Evolutionary conservation across 768 basidiomycete species (phyloP).

Genomic region (Naganishia antarctica): DNA sequence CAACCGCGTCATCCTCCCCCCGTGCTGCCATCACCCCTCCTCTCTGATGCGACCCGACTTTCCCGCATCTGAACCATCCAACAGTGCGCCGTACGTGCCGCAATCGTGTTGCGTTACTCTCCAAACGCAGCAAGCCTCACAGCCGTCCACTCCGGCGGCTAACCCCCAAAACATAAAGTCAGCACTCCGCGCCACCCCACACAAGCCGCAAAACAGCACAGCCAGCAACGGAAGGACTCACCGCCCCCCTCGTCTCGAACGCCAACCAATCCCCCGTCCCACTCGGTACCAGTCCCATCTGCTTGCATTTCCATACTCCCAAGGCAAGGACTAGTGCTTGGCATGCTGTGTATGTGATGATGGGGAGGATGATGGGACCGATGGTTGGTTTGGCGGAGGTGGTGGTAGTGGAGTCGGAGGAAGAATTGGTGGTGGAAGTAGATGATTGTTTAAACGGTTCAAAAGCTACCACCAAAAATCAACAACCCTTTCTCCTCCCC

Average conservation of each 20-base stretch:
- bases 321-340: slow-evolving; percentile 58
- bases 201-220: neutral
- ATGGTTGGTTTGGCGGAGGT: slow-evolving; percentile 27
- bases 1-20: too few relatives aligned
- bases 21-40: too few relatives aligned
- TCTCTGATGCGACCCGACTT: too few relatives aligned
- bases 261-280: slow-evolving; percentile 93
- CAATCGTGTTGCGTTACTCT: too few relatives aligned
- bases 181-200: neutral
- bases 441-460: slow-evolving; percentile 22
- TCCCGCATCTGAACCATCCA: too few relatives aligned
- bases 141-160: too few relatives aligned
- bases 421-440: neutral
- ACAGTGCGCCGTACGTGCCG: too few relatives aligned
- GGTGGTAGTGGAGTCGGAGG: slow-evolving; percentile 9
- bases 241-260: slow-evolving; percentile 73
- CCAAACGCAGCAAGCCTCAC: too few relatives aligned
- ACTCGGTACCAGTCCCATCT: slow-evolving; percentile 84
- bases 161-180: too few relatives aligned
- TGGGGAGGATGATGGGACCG: slow-evolving; percentile 36
- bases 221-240: too few relatives aligned
- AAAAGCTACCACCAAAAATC: neutral
- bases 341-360: slow-evolving; percentile 42
- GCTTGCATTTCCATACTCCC: slow-evolving; percentile 86
- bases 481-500: neutral